Evolutionary conservation across 163 green algal genomes (phyloP), one percentile per base, ranked within the genome.

Genomic region (Coccomyxa subellipsoidea): DNA sequence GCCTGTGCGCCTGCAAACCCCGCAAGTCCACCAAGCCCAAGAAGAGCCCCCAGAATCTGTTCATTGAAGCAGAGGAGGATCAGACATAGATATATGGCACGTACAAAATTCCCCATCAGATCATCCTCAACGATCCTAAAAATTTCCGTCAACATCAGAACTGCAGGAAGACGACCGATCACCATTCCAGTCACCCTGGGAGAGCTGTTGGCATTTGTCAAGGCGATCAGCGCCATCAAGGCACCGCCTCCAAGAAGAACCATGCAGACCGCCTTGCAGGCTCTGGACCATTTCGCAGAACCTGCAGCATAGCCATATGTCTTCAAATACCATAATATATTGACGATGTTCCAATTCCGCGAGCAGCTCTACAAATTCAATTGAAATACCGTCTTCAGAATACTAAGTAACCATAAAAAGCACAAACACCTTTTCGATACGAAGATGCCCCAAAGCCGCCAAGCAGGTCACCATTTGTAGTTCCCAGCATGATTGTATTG

Each of bases 361-460:
- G n/a, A n/a, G n/a, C n/a, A n/a, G n/a, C n/a, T n/a, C n/a, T n/a
- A n/a, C n/a, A n/a, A n/a, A n/a, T n/a, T n/a, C n/a, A n/a, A n/a
- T n/a, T n/a, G n/a, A n/a, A n/a, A n/a, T n/a, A n/a, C n/a, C n/a
- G n/a, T n/a, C n/a, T n/a, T n/a, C n/a, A n/a, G n/a, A n/a, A n/a
- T n/a, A n/a, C n/a, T n/a, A n/a, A n/a, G n/a, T n/a, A n/a, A n/a
- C n/a, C n/a, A n/a, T n/a, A n/a, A n/a, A n/a, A n/a, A n/a, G n/a
- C n/a, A n/a, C n/a, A n/a, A n/a, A 8, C 66, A 73, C 66, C 66
- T 73, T 73, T 73, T 23, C n/a, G 27, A 36, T 73, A 73, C 66
- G 66, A 73, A 73, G 66, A 73, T 27, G 66, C n/a, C 29, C 66
- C 66, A 6, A 73, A 73, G 66, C 66, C 66, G 27, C 66, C 66